Evolutionary conservation across 768 basidiomycete species (phyloP).

Genomic region (Pilatotrama ljubarskyi): DNA sequence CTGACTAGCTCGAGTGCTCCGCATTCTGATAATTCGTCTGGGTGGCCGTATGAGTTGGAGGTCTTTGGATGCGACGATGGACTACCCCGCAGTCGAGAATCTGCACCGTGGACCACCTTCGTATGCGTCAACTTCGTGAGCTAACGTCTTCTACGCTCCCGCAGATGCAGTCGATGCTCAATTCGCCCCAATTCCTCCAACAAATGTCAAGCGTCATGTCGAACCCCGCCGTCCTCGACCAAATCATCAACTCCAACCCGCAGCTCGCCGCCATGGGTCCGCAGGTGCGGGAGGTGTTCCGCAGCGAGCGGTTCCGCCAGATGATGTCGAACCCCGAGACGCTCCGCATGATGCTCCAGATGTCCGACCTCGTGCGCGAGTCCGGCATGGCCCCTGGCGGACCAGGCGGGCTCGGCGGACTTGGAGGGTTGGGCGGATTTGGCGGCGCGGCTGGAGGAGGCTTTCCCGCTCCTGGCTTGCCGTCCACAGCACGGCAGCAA

Average conservation of each 20-base stretch:
- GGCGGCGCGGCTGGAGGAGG: slow-evolving; percentile 25
- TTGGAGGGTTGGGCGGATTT: slow-evolving; percentile 27
- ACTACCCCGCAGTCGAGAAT: too few species aligned
- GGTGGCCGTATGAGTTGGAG: too few species aligned
- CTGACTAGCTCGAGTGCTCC: too few species aligned
- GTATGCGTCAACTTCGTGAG: too few species aligned
- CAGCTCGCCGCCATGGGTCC: slow-evolving; percentile 75
- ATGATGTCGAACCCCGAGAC: slow-evolving; percentile 84
- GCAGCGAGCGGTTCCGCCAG: slow-evolving; percentile 70
- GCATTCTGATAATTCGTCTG: too few species aligned
- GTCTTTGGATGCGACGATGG: too few species aligned
- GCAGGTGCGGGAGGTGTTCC: slow-evolving; percentile 76
- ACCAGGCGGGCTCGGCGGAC: slow-evolving; percentile 22
- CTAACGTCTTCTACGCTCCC: not conserved
- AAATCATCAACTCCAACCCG: slow-evolving; percentile 81
- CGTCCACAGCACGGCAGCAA: slow-evolving; percentile 36
- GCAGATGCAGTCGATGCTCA: slow-evolving; percentile 83
- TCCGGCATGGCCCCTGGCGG: slow-evolving; percentile 34
- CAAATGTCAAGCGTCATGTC: slow-evolving; percentile 88
- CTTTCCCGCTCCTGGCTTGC: slow-evolving; percentile 66
- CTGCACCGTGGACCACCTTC: too few species aligned
- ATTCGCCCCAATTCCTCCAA: slow-evolving; percentile 78
- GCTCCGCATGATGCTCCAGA: slow-evolving; percentile 73
- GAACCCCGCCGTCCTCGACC: slow-evolving; percentile 86
- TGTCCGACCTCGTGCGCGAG: slow-evolving; percentile 57